Base-by-base conservation (phyloP, 2,329 filamentous ascomycete genomes). In the Alternaria solani region DNA sequence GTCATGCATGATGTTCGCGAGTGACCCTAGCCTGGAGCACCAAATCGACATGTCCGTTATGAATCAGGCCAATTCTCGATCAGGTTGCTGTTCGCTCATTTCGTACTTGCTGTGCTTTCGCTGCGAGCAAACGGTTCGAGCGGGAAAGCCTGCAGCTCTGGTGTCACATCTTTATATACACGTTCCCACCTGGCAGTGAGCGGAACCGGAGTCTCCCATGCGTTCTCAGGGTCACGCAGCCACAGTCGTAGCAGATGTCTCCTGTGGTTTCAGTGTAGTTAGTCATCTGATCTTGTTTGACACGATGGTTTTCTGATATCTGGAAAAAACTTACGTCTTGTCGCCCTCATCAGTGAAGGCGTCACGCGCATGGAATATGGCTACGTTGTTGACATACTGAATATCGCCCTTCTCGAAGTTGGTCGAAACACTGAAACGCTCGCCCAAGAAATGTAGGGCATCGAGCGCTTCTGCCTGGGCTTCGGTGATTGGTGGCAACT, bases 81-180 rank as follows among this genome's bases (percentile, higher is more conserved):
- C 18, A 20, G 9, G 20, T 20, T n/a, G 18, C 18, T n/a, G 18
- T 20, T 41, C 38, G 18, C 38, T 41, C 38, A 41, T 20, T 41
- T 41, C 8, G 38, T 20, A 20, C 38, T 26, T 26, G 32, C 20
- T 5, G 20, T 38, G 11, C 68, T 67, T 41, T 67, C 55, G 56
- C 65, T 72, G 25, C 69, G 61, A 26, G 72, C 66, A 53, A 67
- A 67, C 42, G 68, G 68, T 68, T 89, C 84, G 2, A 88, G 75
- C 0, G 87, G 86, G 54, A 89, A 85, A 0, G 87, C 82, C 36
- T 85, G 79, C 11, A 79, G 82, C 62, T 87, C 85, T 0, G 82
- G 76, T 3, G 76, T 82, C 3, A 88, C 81, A 4, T 79, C 83
- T 1, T 81, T 78, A 64, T 87, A 89, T 0, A 89, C 38, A 41